phyloP scores from a whole-genome alignment of 345 rosid species.

The Physaria fendleri region DNA sequence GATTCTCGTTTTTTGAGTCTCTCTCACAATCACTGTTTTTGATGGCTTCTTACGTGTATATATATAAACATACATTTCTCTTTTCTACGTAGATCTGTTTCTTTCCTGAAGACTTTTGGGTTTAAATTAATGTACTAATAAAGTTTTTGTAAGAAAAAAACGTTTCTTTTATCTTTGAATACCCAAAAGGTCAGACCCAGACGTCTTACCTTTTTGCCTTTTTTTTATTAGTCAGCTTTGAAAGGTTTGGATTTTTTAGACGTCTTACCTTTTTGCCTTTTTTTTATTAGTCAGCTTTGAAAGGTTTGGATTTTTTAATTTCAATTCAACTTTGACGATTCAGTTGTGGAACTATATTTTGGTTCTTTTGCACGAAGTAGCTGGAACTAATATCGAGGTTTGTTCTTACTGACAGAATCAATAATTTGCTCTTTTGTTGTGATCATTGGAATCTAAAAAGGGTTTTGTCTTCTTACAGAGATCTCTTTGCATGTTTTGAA shows the following conservation, averaged over 20 bases:
- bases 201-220: slow-evolving; percentile 22
- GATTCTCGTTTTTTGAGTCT: slow-evolving; percentile 29
- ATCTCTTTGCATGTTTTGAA: background rate
- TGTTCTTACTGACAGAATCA: background rate
- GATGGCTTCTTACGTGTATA: slow-evolving; percentile 8
- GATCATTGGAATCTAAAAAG: slow-evolving; percentile 4
- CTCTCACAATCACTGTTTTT: slow-evolving; percentile 21
- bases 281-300: slow-evolving; percentile 28
- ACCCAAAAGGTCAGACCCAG: slow-evolving; percentile 19
- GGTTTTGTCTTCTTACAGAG: background rate
- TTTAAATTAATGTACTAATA: slow-evolving; percentile 4
- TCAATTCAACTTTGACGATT: slow-evolving; percentile 9
- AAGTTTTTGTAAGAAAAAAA: slow-evolving; percentile 10
- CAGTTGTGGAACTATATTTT: background rate
- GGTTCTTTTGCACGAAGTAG: slow-evolving; percentile 7
- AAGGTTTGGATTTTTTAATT: slow-evolving; percentile 7
- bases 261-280: slow-evolving; percentile 14
- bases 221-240: slow-evolving; percentile 27
- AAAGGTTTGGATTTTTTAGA: slow-evolving; percentile 21
- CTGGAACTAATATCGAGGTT: slow-evolving; percentile 3
- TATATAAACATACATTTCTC: slow-evolving; percentile 8
- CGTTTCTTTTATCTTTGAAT: background rate
- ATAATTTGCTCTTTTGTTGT: slow-evolving; percentile 16
- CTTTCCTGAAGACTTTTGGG: background rate
- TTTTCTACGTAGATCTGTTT: slow-evolving; percentile 33